A percentile compares a stretch with the other conserved stretches of the same genome.
These are phyloP conservation scores for Claviceps fusiformis DNA, from an alignment of 2,329 filamentous ascomycete genomes.

Conservation along the genomic window DNA sequence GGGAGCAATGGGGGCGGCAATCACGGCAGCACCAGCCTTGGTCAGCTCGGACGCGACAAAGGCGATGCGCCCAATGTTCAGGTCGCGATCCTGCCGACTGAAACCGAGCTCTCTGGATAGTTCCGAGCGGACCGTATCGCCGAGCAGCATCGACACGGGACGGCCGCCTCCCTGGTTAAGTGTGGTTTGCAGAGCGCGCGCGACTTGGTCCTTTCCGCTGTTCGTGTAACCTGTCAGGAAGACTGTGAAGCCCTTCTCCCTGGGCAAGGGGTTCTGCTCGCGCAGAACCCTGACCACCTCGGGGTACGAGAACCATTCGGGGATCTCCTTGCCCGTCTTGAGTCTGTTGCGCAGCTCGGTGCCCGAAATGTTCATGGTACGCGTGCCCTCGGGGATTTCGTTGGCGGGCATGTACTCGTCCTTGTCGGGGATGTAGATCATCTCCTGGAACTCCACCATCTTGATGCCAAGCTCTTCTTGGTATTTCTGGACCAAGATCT, in stretches of 20 bases:
- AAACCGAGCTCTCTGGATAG: conserved; percentile 93
- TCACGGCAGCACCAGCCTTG: conserved; percentile 82
- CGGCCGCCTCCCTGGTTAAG: conserved; percentile 96
- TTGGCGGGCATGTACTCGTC: conserved; percentile 95
- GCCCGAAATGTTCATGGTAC: conserved; percentile 77
- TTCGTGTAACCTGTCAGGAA: conserved; percentile 97
- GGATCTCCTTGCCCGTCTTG: conserved; percentile 83
- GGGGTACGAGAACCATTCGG: conserved; percentile 99
- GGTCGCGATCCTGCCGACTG: conserved; percentile 80
- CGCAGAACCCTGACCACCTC: conserved; percentile 94
- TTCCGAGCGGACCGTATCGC: conserved; percentile 88
- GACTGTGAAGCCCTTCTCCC: conserved; percentile 90
- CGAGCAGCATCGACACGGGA: conserved; percentile 83
- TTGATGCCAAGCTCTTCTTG: conserved; percentile 93
- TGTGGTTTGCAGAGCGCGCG: conserved; percentile 87
- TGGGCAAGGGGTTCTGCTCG: conserved; percentile 87
- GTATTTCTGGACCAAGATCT: conserved; percentile 94
- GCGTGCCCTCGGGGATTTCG: conserved; percentile 69
- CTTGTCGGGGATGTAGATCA: conserved; percentile 94
- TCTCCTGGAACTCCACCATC: conserved; percentile 98
- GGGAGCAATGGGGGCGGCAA: conserved; percentile 90
- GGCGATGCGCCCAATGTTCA: conserved; percentile 89
- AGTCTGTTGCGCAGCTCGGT: conserved; percentile 88
- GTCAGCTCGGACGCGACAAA: conserved; percentile 95
- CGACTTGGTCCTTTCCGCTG: conserved; percentile 92